These are phyloP conservation scores for Colletotrichum sp. DNA, from an alignment of 2,329 filamentous ascomycete genomes.

Conservation along the genomic window DNA sequence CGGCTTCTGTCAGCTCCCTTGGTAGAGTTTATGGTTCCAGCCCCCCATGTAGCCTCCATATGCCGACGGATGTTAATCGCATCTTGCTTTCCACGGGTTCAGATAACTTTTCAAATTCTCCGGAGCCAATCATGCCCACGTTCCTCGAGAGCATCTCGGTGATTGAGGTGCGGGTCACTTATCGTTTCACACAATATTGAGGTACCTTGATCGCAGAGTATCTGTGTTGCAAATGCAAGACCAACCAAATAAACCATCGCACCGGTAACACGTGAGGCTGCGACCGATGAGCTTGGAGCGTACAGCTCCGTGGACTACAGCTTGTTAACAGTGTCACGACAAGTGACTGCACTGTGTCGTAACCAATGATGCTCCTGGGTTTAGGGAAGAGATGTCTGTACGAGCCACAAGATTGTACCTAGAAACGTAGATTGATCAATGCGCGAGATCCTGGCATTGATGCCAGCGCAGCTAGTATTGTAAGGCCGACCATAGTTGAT, in stretches of 20 bases:
- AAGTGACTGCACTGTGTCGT: not conserved
- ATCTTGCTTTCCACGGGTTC: not conserved
- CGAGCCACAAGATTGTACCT: not conserved
- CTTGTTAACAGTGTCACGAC: not conserved
- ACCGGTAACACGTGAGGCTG: not conserved
- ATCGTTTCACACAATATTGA: not conserved
- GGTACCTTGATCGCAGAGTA: too few relatives aligned
- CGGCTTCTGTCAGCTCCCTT: not conserved
- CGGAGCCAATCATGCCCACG: not conserved
- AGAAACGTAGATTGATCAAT: not conserved
- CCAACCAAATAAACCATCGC: accelerated
- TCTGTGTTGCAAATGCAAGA: too few relatives aligned
- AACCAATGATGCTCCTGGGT: not conserved
- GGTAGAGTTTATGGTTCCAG: not conserved
- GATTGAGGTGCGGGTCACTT: not conserved
- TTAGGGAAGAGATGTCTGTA: not conserved
- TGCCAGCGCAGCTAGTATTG: not conserved
- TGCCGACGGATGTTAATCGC: not conserved
- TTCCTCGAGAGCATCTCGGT: not conserved
- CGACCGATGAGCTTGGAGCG: not conserved
- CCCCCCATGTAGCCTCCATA: not conserved
- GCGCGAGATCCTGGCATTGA: not conserved
- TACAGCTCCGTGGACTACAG: not conserved
- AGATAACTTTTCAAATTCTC: not conserved
- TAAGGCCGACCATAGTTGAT: too few relatives aligned